Percentiles rank a stretch among this genome's conserved stretches.
phyloP scores from a whole-genome alignment of 139 green algal genomes.

The Chlorella ohadii region DNA sequence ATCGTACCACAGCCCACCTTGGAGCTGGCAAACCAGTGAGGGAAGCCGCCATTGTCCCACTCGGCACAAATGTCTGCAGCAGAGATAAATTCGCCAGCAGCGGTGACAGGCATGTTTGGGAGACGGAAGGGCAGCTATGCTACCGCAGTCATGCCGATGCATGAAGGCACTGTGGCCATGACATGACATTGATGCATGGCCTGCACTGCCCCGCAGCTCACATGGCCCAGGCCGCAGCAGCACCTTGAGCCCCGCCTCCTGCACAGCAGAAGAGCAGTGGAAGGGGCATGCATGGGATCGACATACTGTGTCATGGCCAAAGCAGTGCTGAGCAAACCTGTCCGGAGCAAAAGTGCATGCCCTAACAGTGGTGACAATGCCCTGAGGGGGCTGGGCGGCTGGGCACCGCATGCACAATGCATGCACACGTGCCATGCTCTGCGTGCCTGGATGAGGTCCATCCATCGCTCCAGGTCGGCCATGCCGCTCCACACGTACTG shows the following conservation, averaged over 20 bases:
- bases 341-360: too few relatives aligned
- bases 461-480: conserved; percentile 48
- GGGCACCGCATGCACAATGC: too few relatives aligned
- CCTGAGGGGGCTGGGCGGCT: too few relatives aligned
- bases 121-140: too few relatives aligned
- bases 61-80: conserved; percentile 58
- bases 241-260: conserved; percentile 58
- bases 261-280: not conserved
- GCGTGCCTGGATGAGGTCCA: conserved; percentile 37
- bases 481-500: conserved; percentile 41
- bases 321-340: too few relatives aligned
- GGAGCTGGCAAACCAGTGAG: conserved; percentile 61
- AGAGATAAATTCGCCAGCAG: too few relatives aligned
- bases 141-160: too few relatives aligned
- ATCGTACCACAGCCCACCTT: not conserved
- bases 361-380: too few relatives aligned
- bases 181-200: not conserved
- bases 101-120: too few relatives aligned
- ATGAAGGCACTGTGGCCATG: too few relatives aligned
- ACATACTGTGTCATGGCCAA: too few relatives aligned
- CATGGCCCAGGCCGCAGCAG: conserved; percentile 67
- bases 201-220: conserved; percentile 41
- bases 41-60: conserved; percentile 71
- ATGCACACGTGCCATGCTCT: too few relatives aligned
- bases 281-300: not conserved